Evolutionary conservation across 139 green algal genomes (phyloP).

Genomic region (Asterochloris sp.): DNA sequence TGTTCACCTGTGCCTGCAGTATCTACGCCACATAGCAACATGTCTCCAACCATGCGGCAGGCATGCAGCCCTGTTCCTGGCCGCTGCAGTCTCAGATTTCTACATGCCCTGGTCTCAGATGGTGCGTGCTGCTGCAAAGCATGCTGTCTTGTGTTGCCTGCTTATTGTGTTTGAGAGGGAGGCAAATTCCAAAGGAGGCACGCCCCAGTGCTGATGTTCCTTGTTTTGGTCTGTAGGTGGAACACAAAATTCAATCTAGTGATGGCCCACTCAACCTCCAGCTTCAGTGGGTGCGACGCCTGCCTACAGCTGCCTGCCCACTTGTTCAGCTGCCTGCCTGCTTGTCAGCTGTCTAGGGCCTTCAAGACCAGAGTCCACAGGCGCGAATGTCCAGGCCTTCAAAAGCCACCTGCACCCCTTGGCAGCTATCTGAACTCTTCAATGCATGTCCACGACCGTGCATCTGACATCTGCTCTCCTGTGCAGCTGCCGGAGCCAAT

Average conservation of each 20-base stretch:
- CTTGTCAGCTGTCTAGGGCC: too few relatives aligned
- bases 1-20: conserved; percentile 29
- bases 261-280: conserved; percentile 3
- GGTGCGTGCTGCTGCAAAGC: conserved; percentile 36
- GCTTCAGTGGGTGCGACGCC: background rate
- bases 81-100: conserved; percentile 97
- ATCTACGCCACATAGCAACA: conserved; percentile 53
- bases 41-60: conserved; percentile 40
- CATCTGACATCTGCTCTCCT: too few relatives aligned
- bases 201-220: too few relatives aligned
- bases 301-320: background rate
- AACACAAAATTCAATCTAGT: conserved; percentile 97
- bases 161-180: background rate
- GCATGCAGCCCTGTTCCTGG: conserved; percentile 86
- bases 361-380: too few relatives aligned
- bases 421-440: too few relatives aligned
- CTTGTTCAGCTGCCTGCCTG: too few relatives aligned
- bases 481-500: too few relatives aligned
- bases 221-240: conserved; percentile 44
- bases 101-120: conserved; percentile 90
- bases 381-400: too few relatives aligned
- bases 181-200: background rate
- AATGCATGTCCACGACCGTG: too few relatives aligned
- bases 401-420: too few relatives aligned
- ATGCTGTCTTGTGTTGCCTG: background rate